Evolutionary conservation across 225 moss, liverwort and hornwort species (phyloP), one percentile per base, ranked within the genome.

Genomic region (Polytrichum formosum): DNA sequence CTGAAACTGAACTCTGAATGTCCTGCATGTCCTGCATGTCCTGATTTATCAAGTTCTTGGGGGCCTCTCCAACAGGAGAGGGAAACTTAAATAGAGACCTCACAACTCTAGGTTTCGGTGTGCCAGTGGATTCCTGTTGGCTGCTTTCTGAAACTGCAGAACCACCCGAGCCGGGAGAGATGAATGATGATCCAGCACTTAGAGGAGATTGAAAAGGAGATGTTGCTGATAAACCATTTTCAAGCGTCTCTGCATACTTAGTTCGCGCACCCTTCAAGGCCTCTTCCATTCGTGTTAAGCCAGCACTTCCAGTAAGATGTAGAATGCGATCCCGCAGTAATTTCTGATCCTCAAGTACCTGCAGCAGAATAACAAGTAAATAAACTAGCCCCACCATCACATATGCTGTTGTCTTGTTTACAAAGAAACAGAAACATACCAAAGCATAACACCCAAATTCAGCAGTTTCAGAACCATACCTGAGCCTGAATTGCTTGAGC

Each of bases 231-330:
- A 83, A 78, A 6, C 88, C 92, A 71, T 75, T 91, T 53, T 90
- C 94, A 18, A 82, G 20, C 46, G 92, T 89, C 80, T 92, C 93
- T 31, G 83, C 86, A 69, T 88, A 87, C 73, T 87, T 94, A 59
- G 77, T 59, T 26, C 91, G 92, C 55, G 83, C 85, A 70, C 83
- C 91, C 28, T 73, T 54, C 77, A 98, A 82, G 17, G 94, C 98
- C 25, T 88, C 82, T 46, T 94, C 94, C 90, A 98, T 88, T 71
- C 98, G 85, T 66, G 75, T 68, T 64, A 94, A 87, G 73, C 98
- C 98, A 63, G 88, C 83, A 74, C 72, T 79, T 18, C 98, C 98
- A 17, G 98, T 98, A 7, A 98, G 88, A 61, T 86, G 83, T 5
- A 78, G 65, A 31, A 89, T 72, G 61, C 86, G 81, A 67, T 86